These are phyloP conservation scores for Suzukiozyma palmioleophila DNA, from an alignment of 1,139 yeast genomes.

Conservation along the genomic window DNA sequence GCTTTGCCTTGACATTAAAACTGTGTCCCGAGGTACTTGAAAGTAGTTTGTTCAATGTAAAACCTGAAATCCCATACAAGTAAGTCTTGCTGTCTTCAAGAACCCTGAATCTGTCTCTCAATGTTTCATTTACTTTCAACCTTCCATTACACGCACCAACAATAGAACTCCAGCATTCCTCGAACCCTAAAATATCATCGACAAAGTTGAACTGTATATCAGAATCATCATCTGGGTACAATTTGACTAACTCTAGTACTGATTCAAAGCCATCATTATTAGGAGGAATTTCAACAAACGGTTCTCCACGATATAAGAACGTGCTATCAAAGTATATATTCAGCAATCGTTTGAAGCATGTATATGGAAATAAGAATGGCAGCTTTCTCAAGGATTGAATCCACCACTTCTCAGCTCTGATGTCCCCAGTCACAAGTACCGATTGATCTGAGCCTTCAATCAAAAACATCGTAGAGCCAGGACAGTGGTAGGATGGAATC, in stretches of 20 bases:
- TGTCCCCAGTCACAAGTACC: constrained; percentile 55
- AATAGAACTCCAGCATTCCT: constrained; percentile 48
- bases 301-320: constrained; percentile 48
- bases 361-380: constrained; percentile 41
- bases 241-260: constrained; percentile 26
- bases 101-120: constrained; percentile 14
- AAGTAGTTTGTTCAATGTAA: constrained; percentile 1
- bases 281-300: constrained; percentile 39
- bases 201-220: constrained; percentile 38
- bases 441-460: constrained; percentile 31
- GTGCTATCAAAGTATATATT: constrained; percentile 57
- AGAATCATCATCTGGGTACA: constrained; percentile 40
- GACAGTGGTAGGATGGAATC: constrained; percentile 54
- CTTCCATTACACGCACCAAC: constrained; percentile 26
- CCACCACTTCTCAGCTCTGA: constrained; percentile 59
- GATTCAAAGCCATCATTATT: constrained; percentile 41
- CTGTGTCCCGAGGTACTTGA: constrained; percentile 3
- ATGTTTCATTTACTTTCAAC: constrained; percentile 28
- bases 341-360: constrained; percentile 31
- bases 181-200: constrained; percentile 50
- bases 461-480: constrained; percentile 58
- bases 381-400: constrained; percentile 31
- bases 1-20: constrained; percentile 7
- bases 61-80: constrained; percentile 2
- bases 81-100: constrained; percentile 1